Base-by-base conservation (phyloP, 2,329 filamentous ascomycete species). In the Dactylellina cionopaga region DNA sequence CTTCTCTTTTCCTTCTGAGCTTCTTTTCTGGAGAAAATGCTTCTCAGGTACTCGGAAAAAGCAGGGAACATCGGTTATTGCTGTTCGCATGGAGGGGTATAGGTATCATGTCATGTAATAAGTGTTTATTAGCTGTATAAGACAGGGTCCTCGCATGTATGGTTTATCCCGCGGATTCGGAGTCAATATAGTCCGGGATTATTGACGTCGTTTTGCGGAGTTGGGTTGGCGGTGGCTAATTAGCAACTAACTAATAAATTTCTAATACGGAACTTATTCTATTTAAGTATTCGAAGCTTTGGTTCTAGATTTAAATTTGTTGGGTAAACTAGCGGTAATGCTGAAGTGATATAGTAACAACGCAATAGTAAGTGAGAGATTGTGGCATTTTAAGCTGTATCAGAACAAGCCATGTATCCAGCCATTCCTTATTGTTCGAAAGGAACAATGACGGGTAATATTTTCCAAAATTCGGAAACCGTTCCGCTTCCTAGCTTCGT, bases 141-240 rank as follows among this genome's bases (percentile, higher is more conserved):
- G n/a, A n/a, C n/a, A n/a, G n/a, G n/a, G n/a, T n/a, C n/a, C n/a
- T 25, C 35, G 17, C 19, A 27, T 37, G n/a, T 39, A 31, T 51
- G 29, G 31, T 37, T 58, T 27, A 58, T 66, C 52, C 62, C 62
- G 62, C 51, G 62, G 62, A 58, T 33, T 47, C 62, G 62, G 62
- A 43, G 43, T 22, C 51, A 58, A 44, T 47, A 37, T 55, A 29
- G 22, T 65, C 51, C 41, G 46, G 52, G 62, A 51, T 55, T 58
- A 58, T 58, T 51, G 52, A 56, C 62, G 62, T 66, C 43, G 62
- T 66, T 66, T 55, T 58, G 41, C 62, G 41, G 52, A 66, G 62
- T 51, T 66, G 44, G 51, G 31, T 56, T 66, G 5, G 47, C 29
- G 46, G 41, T 15, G 59, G 46, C 59, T 55, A 37, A 47, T 64